Conservation (phyloP, 306 rosid species). For the Sphenostylis stenocarpa region DNA sequence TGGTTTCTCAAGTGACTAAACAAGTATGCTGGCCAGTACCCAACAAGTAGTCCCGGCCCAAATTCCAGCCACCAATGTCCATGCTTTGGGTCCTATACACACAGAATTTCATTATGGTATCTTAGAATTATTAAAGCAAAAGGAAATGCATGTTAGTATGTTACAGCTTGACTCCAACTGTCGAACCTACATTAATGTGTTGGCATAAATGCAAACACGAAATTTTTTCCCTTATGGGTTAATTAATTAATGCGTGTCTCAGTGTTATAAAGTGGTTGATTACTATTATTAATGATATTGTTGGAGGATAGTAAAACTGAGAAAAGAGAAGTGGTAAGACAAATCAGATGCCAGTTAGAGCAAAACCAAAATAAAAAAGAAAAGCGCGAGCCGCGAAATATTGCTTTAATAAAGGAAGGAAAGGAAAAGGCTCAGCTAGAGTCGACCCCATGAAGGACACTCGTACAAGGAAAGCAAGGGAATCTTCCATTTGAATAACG, state of each 20-base stretch:
- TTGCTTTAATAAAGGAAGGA: slow-evolving; percentile 41
- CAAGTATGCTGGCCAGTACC: slow-evolving; percentile 92
- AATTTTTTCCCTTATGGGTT: slow-evolving; percentile 18
- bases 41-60: slow-evolving; percentile 82
- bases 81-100: slow-evolving; percentile 88
- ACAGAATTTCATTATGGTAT: background rate
- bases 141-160: background rate
- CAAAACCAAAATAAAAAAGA: slow-evolving; percentile 29
- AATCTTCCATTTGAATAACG: slow-evolving; percentile 46
- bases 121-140: background rate
- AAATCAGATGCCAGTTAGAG: slow-evolving; percentile 28
- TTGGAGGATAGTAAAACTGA: background rate
- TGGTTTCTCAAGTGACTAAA: slow-evolving; percentile 90
- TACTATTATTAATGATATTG: background rate
- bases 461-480: slow-evolving; percentile 43
- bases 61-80: slow-evolving; percentile 99
- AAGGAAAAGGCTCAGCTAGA: slow-evolving; percentile 23
- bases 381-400: slow-evolving; percentile 18
- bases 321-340: slow-evolving; percentile 10
- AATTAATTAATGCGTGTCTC: slow-evolving; percentile 12
- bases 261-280: background rate
- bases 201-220: slow-evolving; percentile 24
- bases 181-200: slow-evolving; percentile 17
- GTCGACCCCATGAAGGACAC: slow-evolving; percentile 44
- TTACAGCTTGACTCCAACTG: background rate